Evolutionary conservation across 2,329 filamentous ascomycete genomes (phyloP).

Genomic region (Teratosphaeria gauchensis): DNA sequence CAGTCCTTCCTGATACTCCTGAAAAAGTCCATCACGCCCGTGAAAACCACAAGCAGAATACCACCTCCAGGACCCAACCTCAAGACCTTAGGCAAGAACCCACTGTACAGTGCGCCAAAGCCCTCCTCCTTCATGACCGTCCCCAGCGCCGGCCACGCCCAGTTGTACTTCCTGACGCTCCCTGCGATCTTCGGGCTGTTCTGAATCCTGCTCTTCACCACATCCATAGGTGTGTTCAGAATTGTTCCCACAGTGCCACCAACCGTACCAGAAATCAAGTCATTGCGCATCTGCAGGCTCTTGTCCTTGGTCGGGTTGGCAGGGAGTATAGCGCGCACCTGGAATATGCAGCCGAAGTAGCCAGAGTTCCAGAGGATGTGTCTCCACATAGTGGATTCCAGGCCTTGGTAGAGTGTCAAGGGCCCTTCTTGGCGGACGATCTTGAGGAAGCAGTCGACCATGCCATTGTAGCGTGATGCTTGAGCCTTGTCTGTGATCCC

Average conservation of each 20-base stretch:
- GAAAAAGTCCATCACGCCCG: constrained; percentile 90
- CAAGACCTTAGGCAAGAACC: constrained; percentile 91
- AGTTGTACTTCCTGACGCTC: constrained; percentile 88
- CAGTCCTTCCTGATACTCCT: constrained; percentile 48
- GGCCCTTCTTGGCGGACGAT: constrained; percentile 75
- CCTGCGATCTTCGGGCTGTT: constrained; percentile 82
- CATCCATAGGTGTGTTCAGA: constrained; percentile 91
- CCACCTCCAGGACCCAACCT: constrained; percentile 61
- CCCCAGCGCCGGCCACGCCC: constrained; percentile 80
- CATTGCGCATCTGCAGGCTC: constrained; percentile 71
- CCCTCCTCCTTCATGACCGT: constrained; percentile 92
- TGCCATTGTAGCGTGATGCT: constrained; percentile 75
- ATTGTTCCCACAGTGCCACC: constrained; percentile 88
- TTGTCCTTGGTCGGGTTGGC: constrained; percentile 61
- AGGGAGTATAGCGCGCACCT: constrained; percentile 78
- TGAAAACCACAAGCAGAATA: constrained; percentile 76
- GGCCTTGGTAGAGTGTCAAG: constrained; percentile 87
- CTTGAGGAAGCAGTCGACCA: constrained; percentile 70
- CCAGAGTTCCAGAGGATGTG: constrained; percentile 91
- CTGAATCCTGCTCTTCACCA: constrained; percentile 96
- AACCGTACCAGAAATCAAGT: constrained; percentile 74
- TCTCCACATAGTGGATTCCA: constrained; percentile 94
- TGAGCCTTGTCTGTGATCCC: constrained; percentile 59
- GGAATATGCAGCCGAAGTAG: constrained; percentile 98
- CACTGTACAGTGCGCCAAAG: constrained; percentile 88